Conservation (phyloP, 164 flowering plant genomes). For the Annona cherimola region DNA sequence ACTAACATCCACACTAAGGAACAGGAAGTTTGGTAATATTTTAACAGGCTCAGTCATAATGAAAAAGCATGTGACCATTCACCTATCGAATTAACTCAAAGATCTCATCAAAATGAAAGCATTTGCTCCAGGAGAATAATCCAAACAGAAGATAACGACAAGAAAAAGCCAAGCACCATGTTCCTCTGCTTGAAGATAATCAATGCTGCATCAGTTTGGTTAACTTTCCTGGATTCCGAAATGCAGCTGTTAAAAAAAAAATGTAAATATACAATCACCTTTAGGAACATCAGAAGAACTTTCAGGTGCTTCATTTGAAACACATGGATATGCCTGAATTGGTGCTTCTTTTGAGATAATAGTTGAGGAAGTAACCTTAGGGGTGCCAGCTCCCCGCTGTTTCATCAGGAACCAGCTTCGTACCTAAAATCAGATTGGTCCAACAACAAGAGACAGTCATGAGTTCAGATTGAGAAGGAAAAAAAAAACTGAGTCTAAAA, state of each 20-base stretch:
- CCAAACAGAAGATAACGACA: background rate
- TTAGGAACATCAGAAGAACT: slow-evolving; percentile 8
- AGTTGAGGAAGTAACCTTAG: background rate
- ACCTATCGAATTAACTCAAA: background rate
- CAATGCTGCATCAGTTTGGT: background rate
- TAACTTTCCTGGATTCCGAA: background rate
- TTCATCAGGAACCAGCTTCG: slow-evolving; percentile 5
- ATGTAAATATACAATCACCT: slow-evolving; percentile 2
- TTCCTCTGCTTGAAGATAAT: background rate
- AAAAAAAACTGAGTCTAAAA: background rate
- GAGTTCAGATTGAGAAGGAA: background rate
- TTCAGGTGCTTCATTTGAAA: slow-evolving; percentile 3
- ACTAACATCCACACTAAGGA: background rate
- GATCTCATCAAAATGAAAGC: background rate
- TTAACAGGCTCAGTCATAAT: too few species aligned
- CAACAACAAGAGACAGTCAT: background rate
- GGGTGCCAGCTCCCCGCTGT: background rate
- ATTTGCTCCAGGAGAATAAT: background rate
- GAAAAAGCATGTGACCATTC: background rate
- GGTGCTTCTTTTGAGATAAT: slow-evolving; percentile 1
- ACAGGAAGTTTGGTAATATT: background rate
- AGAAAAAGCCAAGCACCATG: background rate
- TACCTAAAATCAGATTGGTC: background rate
- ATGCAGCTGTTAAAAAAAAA: background rate
- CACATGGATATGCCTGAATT: background rate